Evolutionary conservation across 352 stramenopile species (phyloP).

Genomic region (Globisporangium apiculatum): DNA sequence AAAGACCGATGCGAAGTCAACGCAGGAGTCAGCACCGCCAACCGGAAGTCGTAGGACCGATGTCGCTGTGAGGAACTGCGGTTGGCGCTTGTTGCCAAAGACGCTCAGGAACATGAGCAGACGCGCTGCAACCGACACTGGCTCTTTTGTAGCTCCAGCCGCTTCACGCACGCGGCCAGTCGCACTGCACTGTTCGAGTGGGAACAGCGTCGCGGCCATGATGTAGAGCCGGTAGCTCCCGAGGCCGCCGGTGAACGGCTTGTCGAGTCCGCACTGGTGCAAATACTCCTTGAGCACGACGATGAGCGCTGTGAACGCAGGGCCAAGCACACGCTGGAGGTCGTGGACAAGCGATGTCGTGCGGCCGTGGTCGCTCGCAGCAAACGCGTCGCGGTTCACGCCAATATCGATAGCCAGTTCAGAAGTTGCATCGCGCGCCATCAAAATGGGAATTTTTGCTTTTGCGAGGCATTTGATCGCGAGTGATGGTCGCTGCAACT

Average conservation of each 20-base stretch:
- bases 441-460: slow-evolving; percentile 71
- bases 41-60: slow-evolving; percentile 41
- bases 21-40: slow-evolving; percentile 18
- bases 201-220: slow-evolving; percentile 70
- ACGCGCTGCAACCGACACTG: slow-evolving; percentile 16
- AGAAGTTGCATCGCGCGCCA: slow-evolving; percentile 44
- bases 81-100: slow-evolving; percentile 52
- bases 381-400: slow-evolving; percentile 53
- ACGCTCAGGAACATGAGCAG: slow-evolving; percentile 56
- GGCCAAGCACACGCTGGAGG: slow-evolving; percentile 34
- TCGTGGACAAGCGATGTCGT: slow-evolving; percentile 50
- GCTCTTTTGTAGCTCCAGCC: neutral
- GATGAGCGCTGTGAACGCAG: slow-evolving; percentile 45
- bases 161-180: neutral
- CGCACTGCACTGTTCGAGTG: slow-evolving; percentile 12
- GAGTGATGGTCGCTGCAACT: slow-evolving; percentile 37
- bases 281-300: slow-evolving; percentile 74
- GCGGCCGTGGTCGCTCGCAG: slow-evolving; percentile 49
- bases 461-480: slow-evolving; percentile 63
- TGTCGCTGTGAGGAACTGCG: slow-evolving; percentile 37
- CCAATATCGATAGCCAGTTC: slow-evolving; percentile 56
- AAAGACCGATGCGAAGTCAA: slow-evolving; percentile 61
- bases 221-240: slow-evolving; percentile 78
- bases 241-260: slow-evolving; percentile 68
- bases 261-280: slow-evolving; percentile 72